Evolutionary conservation across 2,329 filamentous ascomycete genomes (phyloP), one percentile per base, ranked within the genome.

Genomic region (Ascosphaera acerosa): DNA sequence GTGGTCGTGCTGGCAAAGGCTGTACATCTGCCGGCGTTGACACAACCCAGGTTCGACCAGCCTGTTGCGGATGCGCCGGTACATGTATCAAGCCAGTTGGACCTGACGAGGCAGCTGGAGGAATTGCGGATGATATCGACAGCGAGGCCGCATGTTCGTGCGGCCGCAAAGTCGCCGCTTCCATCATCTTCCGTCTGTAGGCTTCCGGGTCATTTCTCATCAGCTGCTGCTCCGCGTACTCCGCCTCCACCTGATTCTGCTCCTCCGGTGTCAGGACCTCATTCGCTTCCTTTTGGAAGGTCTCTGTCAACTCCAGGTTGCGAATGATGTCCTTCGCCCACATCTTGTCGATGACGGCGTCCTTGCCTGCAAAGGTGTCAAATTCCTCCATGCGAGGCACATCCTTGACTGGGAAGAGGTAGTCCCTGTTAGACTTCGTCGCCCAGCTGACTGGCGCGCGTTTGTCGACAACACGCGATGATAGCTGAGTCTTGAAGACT

Each of bases 401-500:
- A 0, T 61, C 44, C 32, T 55, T 58, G 0, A 75, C 67, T 25
- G 58, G 52, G 20, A 62, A 63, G n/a, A 80, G 55, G 41, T 70
- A 68, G 2, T 68, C 58, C 1, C 49, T 46, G 1, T 49, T 44
- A 2, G 59, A 56, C 32, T 62, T 65, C 14, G 61, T 58, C 0
- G 76, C 70, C 47, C 61, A 66, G 5, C 74, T 67, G n/a, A 69
- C 51, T 0, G 73, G 70, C 31, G 77, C 78, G 51, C 75, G 78
- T 45, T 78, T 71, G 50, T 92, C 82, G 3, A 92, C 72, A 2
- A 90, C 76, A 10, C 77, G 67, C 23, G 65, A 67, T 3, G 77
- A 67, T 28, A 92, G 58, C 44, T 87, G 76, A 18, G 62, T 70
- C 49, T 92, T 92, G 62, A 81, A 90, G 2, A 89, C 57, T 2